These are phyloP conservation scores for Epichloe hybrida DNA, from an alignment of 2,329 filamentous ascomycete species.

Conservation along the genomic window DNA sequence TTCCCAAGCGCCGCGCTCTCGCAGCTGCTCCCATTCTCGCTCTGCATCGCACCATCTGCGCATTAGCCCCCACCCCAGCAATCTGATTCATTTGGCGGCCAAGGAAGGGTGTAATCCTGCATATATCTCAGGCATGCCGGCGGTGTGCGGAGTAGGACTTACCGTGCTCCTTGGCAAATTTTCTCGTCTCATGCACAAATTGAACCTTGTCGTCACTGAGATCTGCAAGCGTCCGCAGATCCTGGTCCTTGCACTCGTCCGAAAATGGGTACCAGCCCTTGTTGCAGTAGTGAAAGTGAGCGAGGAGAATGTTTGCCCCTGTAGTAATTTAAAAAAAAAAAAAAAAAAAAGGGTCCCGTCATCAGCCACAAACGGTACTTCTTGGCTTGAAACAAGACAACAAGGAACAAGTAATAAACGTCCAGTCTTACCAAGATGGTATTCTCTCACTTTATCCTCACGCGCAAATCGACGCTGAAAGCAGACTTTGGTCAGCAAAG, in stretches of 20 bases:
- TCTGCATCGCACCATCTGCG: slow-evolving; percentile 13
- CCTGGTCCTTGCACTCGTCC: slow-evolving; percentile 39
- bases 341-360: background rate
- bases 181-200: slow-evolving; percentile 35
- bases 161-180: slow-evolving; percentile 32
- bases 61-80: slow-evolving; percentile 15
- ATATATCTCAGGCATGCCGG: background rate
- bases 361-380: slow-evolving; percentile 4
- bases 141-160: slow-evolving; percentile 17
- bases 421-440: slow-evolving; percentile 36
- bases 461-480: slow-evolving; percentile 41
- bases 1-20: slow-evolving; percentile 32
- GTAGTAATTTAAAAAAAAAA: background rate
- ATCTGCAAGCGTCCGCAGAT: slow-evolving; percentile 36
- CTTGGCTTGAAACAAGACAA: background rate
- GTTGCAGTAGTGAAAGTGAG: slow-evolving; percentile 53
- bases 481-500: slow-evolving; percentile 1
- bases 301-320: slow-evolving; percentile 48
- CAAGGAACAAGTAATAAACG: background rate
- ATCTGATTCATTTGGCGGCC: slow-evolving; percentile 8
- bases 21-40: slow-evolving; percentile 31
- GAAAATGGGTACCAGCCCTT: slow-evolving; percentile 48
- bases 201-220: slow-evolving; percentile 33
- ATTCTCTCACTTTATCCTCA: slow-evolving; percentile 43
- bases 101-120: background rate